phyloP scores from a whole-genome alignment of 257 asterid genomes.

The Jaltomata sinuosa region DNA sequence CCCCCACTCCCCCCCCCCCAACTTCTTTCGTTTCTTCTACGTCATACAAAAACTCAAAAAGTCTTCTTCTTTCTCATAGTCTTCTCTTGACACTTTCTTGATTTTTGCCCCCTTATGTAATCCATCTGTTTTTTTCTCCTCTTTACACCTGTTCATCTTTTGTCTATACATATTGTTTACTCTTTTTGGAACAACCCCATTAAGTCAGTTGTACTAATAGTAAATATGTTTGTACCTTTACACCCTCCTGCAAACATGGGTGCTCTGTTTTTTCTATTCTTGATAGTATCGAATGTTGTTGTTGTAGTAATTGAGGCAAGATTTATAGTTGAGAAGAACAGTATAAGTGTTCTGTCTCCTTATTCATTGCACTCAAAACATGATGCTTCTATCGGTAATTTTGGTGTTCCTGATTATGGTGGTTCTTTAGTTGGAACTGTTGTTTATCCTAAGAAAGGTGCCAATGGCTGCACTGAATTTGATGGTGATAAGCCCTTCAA shows the following conservation, averaged over 20 bases:
- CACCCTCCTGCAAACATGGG: neutral
- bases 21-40: conserved; percentile 27
- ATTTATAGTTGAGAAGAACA: conserved; percentile 81
- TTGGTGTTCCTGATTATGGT: conserved; percentile 92
- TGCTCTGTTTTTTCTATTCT: neutral
- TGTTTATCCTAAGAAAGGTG: conserved; percentile 40
- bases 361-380: conserved; percentile 42
- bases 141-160: conserved; percentile 6
- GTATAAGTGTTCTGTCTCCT: conserved; percentile 64
- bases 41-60: conserved; percentile 24
- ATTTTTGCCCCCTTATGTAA: neutral
- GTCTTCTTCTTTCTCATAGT: conserved; percentile 16
- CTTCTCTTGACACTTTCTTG: neutral
- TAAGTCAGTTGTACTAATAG: neutral
- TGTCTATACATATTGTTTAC: neutral
- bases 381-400: conserved; percentile 88
- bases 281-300: conserved; percentile 8
- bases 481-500: conserved; percentile 66
- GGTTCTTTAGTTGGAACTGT: conserved; percentile 70
- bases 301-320: conserved; percentile 11
- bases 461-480: conserved; percentile 52
- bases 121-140: neutral
- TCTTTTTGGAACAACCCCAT: neutral
- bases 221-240: neutral
- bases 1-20: neutral